These are phyloP conservation scores for Chaetothyriales sp. DNA, from an alignment of 2,329 filamentous ascomycete genomes.

Conservation along the genomic window DNA sequence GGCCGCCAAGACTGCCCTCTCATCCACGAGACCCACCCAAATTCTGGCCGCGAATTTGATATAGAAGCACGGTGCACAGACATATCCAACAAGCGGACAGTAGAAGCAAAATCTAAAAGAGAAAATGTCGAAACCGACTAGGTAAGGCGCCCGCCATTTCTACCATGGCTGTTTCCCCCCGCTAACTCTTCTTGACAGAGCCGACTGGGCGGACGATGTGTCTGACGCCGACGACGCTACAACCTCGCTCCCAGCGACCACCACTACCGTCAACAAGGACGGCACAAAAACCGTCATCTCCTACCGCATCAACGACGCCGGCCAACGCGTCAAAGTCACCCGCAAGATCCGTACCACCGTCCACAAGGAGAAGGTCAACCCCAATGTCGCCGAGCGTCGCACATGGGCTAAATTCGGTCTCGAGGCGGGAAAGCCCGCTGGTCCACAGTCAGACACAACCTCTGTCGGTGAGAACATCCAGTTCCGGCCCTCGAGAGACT, in stretches of 20 bases:
- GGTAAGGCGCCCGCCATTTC: background rate
- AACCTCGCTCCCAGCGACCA: conserved; percentile 67
- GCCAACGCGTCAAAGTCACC: conserved; percentile 93
- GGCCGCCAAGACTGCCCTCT: background rate
- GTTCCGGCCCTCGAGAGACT: conserved; percentile 85
- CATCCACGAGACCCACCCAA: background rate
- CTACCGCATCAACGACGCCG: conserved; percentile 79
- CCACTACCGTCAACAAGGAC: conserved; percentile 93
- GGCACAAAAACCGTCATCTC: conserved; percentile 92
- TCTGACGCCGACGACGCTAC: conserved; percentile 79
- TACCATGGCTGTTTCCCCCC: background rate
- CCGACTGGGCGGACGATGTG: conserved; percentile 20
- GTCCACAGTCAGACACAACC: conserved; percentile 79
- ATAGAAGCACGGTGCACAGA: background rate
- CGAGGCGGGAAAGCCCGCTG: conserved; percentile 69
- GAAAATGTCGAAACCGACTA: background rate
- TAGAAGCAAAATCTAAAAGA: background rate
- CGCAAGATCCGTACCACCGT: conserved; percentile 87
- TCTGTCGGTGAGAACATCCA: conserved; percentile 95
- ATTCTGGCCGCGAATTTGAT: background rate
- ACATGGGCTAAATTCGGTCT: conserved; percentile 85
- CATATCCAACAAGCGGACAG: background rate
- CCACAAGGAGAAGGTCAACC: conserved; percentile 88
- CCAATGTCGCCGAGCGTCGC: conserved; percentile 87
- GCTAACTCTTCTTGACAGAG: conserved; percentile 1